Conservation (phyloP, 2,329 filamentous ascomycete species). For the Bipolaris bicolor region DNA sequence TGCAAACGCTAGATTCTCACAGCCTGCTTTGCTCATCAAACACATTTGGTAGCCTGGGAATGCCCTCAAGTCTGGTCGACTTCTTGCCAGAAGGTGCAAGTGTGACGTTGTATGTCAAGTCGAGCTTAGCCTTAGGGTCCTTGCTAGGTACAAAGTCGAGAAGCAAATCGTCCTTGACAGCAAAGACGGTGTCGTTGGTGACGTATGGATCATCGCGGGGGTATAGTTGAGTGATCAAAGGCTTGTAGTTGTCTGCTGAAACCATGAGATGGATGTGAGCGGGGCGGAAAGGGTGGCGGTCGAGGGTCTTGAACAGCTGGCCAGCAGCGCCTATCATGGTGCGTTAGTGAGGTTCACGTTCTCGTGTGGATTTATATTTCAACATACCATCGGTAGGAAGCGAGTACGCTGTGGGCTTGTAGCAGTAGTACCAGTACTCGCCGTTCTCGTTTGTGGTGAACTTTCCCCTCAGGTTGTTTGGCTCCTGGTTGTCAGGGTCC, state of each 20-base stretch:
- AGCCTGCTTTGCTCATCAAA: conserved; percentile 34
- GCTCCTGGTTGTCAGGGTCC: conserved; percentile 71
- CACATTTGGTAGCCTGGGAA: conserved; percentile 39
- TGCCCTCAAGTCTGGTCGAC: conserved; percentile 40
- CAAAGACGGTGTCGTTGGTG: conserved; percentile 65
- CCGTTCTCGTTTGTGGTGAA: conserved; percentile 74
- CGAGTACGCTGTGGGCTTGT: conserved; percentile 75
- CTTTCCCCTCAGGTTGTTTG: conserved; percentile 79
- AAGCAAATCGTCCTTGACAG: conserved; percentile 66
- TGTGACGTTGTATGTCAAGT: conserved; percentile 67
- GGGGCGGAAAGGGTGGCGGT: conserved; percentile 66
- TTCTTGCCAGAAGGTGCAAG: conserved; percentile 54
- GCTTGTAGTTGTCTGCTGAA: conserved; percentile 62
- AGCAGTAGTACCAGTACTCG: conserved; percentile 76
- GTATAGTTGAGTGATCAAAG: conserved; percentile 64
- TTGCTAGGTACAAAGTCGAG: conserved; percentile 63
- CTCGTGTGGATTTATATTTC: too few species aligned
- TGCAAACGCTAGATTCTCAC: conserved; percentile 23
- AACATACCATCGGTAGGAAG: conserved; percentile 66
- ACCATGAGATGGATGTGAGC: conserved; percentile 66
- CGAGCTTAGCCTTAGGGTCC: conserved; percentile 61
- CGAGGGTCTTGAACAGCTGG: conserved; percentile 59
- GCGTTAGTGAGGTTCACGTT: conserved; percentile 4
- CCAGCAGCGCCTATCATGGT: conserved; percentile 54
- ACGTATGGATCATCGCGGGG: conserved; percentile 65